Percentiles rank a stretch among this genome's conserved stretches.
phyloP scores from a whole-genome alignment of 1,284 basidiomycete species.

The Pseudozyma tsukubaensis region DNA sequence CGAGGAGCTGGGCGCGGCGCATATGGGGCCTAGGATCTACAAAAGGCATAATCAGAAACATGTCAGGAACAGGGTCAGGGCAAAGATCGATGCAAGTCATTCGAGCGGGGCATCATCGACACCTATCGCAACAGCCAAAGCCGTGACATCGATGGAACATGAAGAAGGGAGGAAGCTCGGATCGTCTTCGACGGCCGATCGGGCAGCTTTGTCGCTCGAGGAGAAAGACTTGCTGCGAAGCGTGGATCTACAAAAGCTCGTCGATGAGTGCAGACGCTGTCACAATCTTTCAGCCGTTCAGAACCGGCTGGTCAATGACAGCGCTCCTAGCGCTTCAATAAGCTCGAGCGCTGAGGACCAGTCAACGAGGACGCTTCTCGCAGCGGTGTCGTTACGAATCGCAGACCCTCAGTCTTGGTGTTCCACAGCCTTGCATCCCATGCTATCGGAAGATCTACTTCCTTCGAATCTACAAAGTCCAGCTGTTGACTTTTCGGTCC shows the following conservation, averaged over 20 bases:
- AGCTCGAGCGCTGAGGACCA: not conserved
- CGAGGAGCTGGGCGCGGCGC: conserved; percentile 42
- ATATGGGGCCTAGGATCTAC: conserved; percentile 51
- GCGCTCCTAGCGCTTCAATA: not conserved
- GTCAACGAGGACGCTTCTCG: conserved; percentile 6
- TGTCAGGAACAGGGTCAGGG: conserved; percentile 24
- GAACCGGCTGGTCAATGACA: not conserved
- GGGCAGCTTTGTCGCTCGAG: not conserved
- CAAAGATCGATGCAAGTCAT: conserved; percentile 32
- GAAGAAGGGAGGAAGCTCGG: not conserved
- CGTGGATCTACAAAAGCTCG: conserved; percentile 29
- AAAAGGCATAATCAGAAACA: conserved; percentile 44
- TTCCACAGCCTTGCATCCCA: not conserved
- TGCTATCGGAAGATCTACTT: conserved; percentile 27
- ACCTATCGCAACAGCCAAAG: no score
- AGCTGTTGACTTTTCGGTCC: conserved; percentile 9
- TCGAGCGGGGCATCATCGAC: not conserved
- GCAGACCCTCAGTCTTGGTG: conserved; percentile 23
- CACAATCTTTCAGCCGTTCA: conserved; percentile 14
- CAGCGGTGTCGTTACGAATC: conserved; percentile 12
- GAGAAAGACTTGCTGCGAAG: conserved; percentile 7
- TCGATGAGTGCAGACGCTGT: conserved; percentile 29
- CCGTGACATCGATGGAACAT: not conserved
- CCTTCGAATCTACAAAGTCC: conserved; percentile 15
- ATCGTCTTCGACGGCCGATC: not conserved